These are phyloP conservation scores for Populus pruinosa DNA, from an alignment of 345 rosid genomes.

Conservation along the genomic window DNA sequence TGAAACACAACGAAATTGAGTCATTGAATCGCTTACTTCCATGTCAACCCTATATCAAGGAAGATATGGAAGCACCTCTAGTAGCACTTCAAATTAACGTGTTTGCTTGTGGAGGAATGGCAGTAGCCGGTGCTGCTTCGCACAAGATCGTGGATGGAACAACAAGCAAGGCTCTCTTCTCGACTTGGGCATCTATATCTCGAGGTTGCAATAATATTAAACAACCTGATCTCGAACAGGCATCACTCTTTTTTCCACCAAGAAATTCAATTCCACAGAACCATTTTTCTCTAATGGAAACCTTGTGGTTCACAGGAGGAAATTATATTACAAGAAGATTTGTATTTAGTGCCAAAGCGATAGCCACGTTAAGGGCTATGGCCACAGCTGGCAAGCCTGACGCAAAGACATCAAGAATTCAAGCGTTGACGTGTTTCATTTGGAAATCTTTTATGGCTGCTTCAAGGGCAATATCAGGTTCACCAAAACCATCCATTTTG, in stretches of 20 bases:
- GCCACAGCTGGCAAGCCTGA: neutral
- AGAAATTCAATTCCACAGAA: slow-evolving; percentile 6
- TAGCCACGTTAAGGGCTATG: neutral
- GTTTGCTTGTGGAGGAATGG: slow-evolving; percentile 21
- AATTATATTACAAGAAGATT: slow-evolving; percentile 17
- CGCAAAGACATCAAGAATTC: slow-evolving; percentile 2
- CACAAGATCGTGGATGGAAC: slow-evolving; percentile 21
- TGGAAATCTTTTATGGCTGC: slow-evolving; percentile 26
- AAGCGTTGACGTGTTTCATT: slow-evolving; percentile 21
- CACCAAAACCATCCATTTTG: slow-evolving; percentile 11
- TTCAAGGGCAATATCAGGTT: neutral
- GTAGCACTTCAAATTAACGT: slow-evolving; percentile 4
- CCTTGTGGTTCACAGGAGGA: slow-evolving; percentile 17
- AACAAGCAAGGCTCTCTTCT: neutral
- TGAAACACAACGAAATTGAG: slow-evolving; percentile 10
- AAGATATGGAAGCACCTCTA: neutral
- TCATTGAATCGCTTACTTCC: slow-evolving; percentile 15
- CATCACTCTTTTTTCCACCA: slow-evolving; percentile 13
- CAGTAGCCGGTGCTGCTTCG: neutral
- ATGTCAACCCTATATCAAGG: slow-evolving; percentile 12
- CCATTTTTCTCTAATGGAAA: slow-evolving; percentile 17
- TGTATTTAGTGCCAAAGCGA: slow-evolving; percentile 12
- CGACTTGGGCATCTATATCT: slow-evolving; percentile 13
- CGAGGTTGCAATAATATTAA: neutral
- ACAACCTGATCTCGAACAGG: slow-evolving; percentile 1